Evolutionary conservation across 78 protist species (phyloP).

Genomic region (Neovahlkampfia damariscottae): DNA sequence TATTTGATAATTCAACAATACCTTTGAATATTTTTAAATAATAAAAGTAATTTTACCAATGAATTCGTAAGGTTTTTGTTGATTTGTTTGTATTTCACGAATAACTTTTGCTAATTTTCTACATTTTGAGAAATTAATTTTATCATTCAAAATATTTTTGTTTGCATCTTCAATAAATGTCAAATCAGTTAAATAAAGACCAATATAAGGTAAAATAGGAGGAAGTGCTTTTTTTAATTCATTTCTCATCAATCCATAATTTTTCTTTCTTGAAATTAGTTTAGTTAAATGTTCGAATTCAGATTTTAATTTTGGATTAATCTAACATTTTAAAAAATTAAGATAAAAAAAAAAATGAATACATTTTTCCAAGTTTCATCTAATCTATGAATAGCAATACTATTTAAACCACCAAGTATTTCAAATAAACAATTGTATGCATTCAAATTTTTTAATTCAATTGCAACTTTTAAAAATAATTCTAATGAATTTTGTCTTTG

Average conservation of each 20-base stretch:
- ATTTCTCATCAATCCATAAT: constrained; percentile 29
- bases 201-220: constrained; percentile 54
- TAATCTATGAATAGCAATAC: constrained; percentile 1
- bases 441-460: not conserved
- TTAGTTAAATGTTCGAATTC: not conserved
- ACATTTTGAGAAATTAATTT: constrained; percentile 18
- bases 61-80: constrained; percentile 1
- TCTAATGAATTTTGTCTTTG: not conserved
- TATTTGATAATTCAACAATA: not conserved
- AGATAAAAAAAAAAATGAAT: not conserved
- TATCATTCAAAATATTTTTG: constrained; percentile 17
- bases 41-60: too few relatives aligned
- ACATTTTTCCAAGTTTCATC: constrained; percentile 3
- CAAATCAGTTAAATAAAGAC: constrained; percentile 55
- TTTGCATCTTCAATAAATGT: constrained; percentile 61
- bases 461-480: not conserved
- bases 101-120: not conserved
- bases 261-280: not conserved
- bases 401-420: constrained; percentile 9
- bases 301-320: not conserved
- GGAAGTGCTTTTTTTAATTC: constrained; percentile 28
- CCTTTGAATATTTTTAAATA: too few relatives aligned
- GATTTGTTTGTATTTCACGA: not conserved
- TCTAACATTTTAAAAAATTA: not conserved
- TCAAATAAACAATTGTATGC: not conserved